phyloP scores from a whole-genome alignment of 805 yeast species.

The Yamadazyma sp. region DNA sequence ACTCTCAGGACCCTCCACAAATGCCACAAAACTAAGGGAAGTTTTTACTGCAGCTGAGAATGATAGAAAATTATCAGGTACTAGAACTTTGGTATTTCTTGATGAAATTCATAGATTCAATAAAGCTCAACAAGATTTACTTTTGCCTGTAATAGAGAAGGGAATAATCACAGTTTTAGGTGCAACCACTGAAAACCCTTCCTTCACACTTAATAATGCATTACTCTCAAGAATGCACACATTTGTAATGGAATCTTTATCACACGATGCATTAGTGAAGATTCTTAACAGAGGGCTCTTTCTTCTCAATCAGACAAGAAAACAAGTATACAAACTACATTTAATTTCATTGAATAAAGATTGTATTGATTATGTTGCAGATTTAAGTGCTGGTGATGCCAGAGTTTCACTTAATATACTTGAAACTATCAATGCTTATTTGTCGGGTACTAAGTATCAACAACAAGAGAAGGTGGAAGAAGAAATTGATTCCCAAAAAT shows the following conservation, averaged over 20 bases:
- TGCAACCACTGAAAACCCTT: constrained; percentile 64
- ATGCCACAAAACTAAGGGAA: constrained; percentile 33
- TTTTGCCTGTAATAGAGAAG: constrained; percentile 40
- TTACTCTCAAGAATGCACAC: constrained; percentile 43
- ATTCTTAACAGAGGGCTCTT: constrained; percentile 35
- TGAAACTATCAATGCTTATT: constrained; percentile 66
- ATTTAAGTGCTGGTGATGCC: constrained; percentile 84
- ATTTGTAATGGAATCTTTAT: constrained; percentile 40
- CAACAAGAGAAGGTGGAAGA: constrained; percentile 15
- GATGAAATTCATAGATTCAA: constrained; percentile 46
- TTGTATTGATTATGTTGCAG: constrained; percentile 65
- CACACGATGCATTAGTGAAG: constrained; percentile 28
- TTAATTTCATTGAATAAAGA: constrained; percentile 52
- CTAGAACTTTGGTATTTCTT: constrained; percentile 40
- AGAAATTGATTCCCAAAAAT: constrained; percentile 11
- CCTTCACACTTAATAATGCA: constrained; percentile 41
- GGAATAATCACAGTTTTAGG: constrained; percentile 40
- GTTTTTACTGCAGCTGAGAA: constrained; percentile 35
- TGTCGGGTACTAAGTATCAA: constrained; percentile 29
- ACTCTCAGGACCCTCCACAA: constrained; percentile 38
- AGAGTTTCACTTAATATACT: constrained; percentile 76
- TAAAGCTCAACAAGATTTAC: constrained; percentile 40
- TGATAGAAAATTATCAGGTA: constrained; percentile 31
- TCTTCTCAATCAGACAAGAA: constrained; percentile 57
- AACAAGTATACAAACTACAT: constrained; percentile 46